Percentiles rank a stretch among this genome's conserved stretches.
phyloP scores from a whole-genome alignment of 2,329 filamentous ascomycete genomes.

The Dactylonectria estremocensis region DNA sequence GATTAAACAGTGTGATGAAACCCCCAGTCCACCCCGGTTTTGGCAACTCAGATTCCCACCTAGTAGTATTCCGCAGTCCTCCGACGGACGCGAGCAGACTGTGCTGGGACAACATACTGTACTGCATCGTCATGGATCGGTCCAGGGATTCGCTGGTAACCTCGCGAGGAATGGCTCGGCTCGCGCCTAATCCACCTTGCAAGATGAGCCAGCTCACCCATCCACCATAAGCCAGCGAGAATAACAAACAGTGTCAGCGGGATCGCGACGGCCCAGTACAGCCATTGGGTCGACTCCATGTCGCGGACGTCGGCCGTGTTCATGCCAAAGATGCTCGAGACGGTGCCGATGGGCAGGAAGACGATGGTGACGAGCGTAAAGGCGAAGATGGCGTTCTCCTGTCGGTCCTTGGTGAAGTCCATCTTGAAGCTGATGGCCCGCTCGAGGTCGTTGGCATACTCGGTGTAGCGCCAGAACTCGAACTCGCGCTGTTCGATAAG shows the following conservation, averaged over 20 bases:
- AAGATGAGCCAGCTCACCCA: slow-evolving; percentile 58
- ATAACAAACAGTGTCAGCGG: slow-evolving; percentile 62
- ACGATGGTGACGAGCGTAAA: slow-evolving; percentile 67
- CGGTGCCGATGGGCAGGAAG: slow-evolving; percentile 63
- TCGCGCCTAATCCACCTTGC: slow-evolving; percentile 49
- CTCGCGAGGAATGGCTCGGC: slow-evolving; percentile 23
- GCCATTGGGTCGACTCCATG: slow-evolving; percentile 63
- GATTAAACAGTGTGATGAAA: neutral
- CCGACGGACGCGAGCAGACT: too few relatives aligned
- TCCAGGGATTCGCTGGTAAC: neutral
- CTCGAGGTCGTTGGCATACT: slow-evolving; percentile 52
- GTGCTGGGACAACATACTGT: slow-evolving; percentile 5
- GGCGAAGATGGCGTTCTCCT: slow-evolving; percentile 64
- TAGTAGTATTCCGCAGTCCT: neutral
- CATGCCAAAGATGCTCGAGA: slow-evolving; percentile 68
- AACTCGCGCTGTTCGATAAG: slow-evolving; percentile 57
- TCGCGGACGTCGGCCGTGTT: slow-evolving; percentile 67
- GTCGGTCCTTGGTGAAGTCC: slow-evolving; percentile 59
- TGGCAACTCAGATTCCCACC: neutral
- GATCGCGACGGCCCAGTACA: slow-evolving; percentile 66
- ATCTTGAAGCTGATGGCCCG: slow-evolving; percentile 54
- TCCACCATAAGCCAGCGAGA: slow-evolving; percentile 58
- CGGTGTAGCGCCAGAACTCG: slow-evolving; percentile 50
- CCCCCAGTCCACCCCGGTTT: neutral
- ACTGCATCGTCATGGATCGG: slow-evolving; percentile 26